Evolutionary conservation across 2,329 filamentous ascomycete genomes (phyloP), one percentile per base, ranked within the genome.

Genomic region (Knufia petricola): DNA sequence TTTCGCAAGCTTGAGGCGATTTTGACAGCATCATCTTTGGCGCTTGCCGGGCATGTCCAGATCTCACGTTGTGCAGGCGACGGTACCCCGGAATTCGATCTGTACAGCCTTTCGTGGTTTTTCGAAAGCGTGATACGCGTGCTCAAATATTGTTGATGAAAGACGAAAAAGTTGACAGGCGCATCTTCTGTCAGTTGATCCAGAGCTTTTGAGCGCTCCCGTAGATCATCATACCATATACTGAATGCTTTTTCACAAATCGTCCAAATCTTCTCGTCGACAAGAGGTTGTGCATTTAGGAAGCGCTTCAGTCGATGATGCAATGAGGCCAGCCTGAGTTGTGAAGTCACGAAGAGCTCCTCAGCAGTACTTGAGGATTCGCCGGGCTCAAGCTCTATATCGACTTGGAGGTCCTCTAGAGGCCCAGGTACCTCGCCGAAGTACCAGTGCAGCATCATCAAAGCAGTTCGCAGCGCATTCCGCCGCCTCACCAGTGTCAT

Each of bases 361-460:
- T 47, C 44, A 10, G 34, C 17, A 30, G 20, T 47, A 15, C 32
- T 39, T 15, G 34, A 23, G 13, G 20, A 15, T 13, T 38, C 32
- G 32, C 23, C 44, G 4, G 32, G 19, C 36, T 47, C 44, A 17
- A 30, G 15, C 3, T 39, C 20, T 20, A 17, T 24, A 19, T 37
- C 44, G 15, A 38, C 44, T 15, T 39, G 23, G 32, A 47, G 26
- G 30, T 47, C 44, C 21, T 47, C 19, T 12, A 47, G 32, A 4
- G 44, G 44, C 2, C 13, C 12, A 15, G 44, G 44, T 4, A 47
- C 34, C 15, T 47, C 44, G 17, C 36, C 21, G 32, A 47, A 47
- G 34, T 47, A 47, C 44, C 44, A 47, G 17, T 47, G 44, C 21
- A 47, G 23, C 44, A 47, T 47, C 44, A 47, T 47, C 34, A 47